Percentiles rank a stretch among this genome's conserved stretches.
These are phyloP conservation scores for Neocucurbitaria cava DNA, from an alignment of 2,329 filamentous ascomycete species.

Conservation along the genomic window DNA sequence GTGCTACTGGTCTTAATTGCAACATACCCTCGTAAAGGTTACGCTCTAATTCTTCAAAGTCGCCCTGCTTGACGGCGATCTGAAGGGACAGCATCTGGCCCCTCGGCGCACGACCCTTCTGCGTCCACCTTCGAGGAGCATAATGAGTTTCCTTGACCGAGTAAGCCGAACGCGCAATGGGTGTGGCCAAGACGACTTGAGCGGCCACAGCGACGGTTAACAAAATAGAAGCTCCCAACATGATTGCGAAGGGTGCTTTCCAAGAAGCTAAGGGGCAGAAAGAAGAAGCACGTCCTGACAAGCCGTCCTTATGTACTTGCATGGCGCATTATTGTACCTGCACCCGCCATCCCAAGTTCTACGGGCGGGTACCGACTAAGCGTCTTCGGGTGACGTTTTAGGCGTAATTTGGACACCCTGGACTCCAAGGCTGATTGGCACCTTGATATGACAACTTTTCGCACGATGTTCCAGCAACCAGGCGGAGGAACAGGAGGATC, in stretches of 20 bases:
- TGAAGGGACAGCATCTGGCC: slow-evolving; percentile 57
- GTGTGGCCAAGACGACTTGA: slow-evolving; percentile 31
- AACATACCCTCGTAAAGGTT: slow-evolving; percentile 55
- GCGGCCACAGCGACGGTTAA: slow-evolving; percentile 2
- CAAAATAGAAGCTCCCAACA: not conserved
- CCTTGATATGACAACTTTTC: too few relatives aligned
- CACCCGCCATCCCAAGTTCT: too few relatives aligned
- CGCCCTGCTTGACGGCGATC: slow-evolving; percentile 61
- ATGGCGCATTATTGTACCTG: too few relatives aligned
- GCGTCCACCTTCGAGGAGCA: slow-evolving; percentile 57
- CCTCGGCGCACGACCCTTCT: slow-evolving; percentile 53
- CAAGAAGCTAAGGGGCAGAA: too few relatives aligned
- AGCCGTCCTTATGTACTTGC: too few relatives aligned
- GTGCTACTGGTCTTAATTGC: not conserved
- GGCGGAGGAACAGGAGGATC: too few relatives aligned
- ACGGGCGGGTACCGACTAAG: too few relatives aligned
- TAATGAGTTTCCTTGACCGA: slow-evolving; percentile 59
- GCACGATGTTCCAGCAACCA: too few relatives aligned
- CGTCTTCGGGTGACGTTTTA: too few relatives aligned
- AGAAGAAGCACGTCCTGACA: too few relatives aligned
- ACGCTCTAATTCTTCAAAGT: slow-evolving; percentile 59
- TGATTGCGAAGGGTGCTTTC: not conserved
- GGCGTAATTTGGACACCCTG: too few relatives aligned
- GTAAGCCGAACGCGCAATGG: slow-evolving; percentile 45
- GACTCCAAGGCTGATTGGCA: too few relatives aligned